Evolutionary conservation across 768 basidiomycete species (phyloP).

Genomic region (Xerocomus spinulosus): DNA sequence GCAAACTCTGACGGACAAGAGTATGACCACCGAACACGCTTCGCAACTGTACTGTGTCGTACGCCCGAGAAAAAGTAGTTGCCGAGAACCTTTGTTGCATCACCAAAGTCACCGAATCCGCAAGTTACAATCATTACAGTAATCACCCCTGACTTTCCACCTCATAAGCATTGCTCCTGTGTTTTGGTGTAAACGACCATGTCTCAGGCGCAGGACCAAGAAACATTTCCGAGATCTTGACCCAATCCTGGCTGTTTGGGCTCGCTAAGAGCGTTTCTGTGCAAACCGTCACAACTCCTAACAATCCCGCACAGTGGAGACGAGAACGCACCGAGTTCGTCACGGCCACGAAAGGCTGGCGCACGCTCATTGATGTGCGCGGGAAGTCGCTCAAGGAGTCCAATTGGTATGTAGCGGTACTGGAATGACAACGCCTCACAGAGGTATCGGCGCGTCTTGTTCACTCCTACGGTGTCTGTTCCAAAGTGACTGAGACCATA

Average conservation of each 20-base stretch:
- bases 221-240: slow-evolving; percentile 93
- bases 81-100: too few relatives aligned
- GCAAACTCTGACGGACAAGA: too few relatives aligned
- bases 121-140: too few relatives aligned
- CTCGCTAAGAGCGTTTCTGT: slow-evolving; percentile 83
- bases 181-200: slow-evolving; percentile 88
- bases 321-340: slow-evolving; percentile 68
- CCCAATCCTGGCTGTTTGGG: slow-evolving; percentile 79
- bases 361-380: slow-evolving; percentile 86
- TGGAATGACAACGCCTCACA: slow-evolving; percentile 96
- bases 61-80: too few relatives aligned
- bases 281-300: background rate
- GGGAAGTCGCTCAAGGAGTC: slow-evolving; percentile 80
- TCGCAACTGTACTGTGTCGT: too few relatives aligned
- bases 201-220: slow-evolving; percentile 79
- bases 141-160: slow-evolving; percentile 58
- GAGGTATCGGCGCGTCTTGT: slow-evolving; percentile 87
- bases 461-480: slow-evolving; percentile 83
- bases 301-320: background rate
- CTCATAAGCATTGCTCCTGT: slow-evolving; percentile 81
- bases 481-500: slow-evolving; percentile 85
- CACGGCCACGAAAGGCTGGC: slow-evolving; percentile 80
- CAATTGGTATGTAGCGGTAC: slow-evolving; percentile 93
- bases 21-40: too few relatives aligned
- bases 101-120: too few relatives aligned